phyloP scores from a whole-genome alignment of 1,284 basidiomycete species.

The Rugosomyces carneus region DNA sequence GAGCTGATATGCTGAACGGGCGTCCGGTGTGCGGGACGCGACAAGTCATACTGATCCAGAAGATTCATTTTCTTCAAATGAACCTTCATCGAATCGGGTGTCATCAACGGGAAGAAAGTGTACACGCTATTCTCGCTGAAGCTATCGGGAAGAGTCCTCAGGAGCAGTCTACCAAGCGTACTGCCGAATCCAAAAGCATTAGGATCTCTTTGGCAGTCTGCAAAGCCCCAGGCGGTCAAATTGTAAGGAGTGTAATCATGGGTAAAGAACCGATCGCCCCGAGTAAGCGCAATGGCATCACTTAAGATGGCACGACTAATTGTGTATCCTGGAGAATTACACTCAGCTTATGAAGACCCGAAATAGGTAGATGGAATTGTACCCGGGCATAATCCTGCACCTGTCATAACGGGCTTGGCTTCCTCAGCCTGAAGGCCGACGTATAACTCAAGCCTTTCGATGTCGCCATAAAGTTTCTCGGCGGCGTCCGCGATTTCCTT shows the following conservation, averaged over 20 bases:
- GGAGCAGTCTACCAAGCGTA: slow-evolving; percentile 65
- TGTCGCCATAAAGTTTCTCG: slow-evolving; percentile 70
- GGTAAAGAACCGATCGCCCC: slow-evolving; percentile 80
- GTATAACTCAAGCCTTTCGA: slow-evolving; percentile 80
- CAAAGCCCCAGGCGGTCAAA: slow-evolving; percentile 77
- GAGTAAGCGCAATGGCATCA: slow-evolving; percentile 82
- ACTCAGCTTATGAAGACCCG: neutral
- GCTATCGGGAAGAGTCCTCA: slow-evolving; percentile 66
- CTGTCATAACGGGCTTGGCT: slow-evolving; percentile 69
- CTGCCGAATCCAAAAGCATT: slow-evolving; percentile 67
- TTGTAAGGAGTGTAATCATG: slow-evolving; percentile 78
- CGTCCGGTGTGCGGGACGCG: slow-evolving; percentile 33
- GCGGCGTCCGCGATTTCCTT: slow-evolving; percentile 67
- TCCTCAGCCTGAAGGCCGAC: slow-evolving; percentile 69
- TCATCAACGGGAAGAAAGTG: slow-evolving; percentile 85
- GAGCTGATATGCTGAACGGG: slow-evolving; percentile 31
- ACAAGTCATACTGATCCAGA: slow-evolving; percentile 45
- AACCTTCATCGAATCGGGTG: slow-evolving; percentile 59
- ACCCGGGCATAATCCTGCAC: slow-evolving; percentile 80
- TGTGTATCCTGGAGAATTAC: slow-evolving; percentile 55
- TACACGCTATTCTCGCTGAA: slow-evolving; percentile 69
- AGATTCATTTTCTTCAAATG: slow-evolving; percentile 52
- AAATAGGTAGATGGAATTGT: slow-evolving; percentile 13
- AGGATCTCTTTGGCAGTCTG: slow-evolving; percentile 68
- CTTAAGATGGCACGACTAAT: slow-evolving; percentile 82